A percentile compares a stretch with the other conserved stretches of the same genome.
Evolutionary conservation across 805 yeast species (phyloP).

Genomic region (Candida succiphila): DNA sequence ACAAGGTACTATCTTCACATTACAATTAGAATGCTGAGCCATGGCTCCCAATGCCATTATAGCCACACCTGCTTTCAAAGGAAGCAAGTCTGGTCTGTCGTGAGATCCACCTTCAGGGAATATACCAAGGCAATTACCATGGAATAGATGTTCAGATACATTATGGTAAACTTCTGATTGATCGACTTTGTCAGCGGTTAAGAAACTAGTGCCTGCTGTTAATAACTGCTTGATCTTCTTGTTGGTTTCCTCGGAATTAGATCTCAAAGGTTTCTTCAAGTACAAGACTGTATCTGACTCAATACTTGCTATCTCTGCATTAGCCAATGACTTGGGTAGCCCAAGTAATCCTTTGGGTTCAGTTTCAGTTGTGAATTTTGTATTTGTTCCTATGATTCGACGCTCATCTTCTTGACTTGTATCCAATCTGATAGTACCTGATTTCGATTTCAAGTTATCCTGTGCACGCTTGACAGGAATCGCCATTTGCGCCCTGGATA

Average conservation of each 20-base stretch:
- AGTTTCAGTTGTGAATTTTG: slow-evolving; percentile 57
- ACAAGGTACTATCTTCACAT: slow-evolving; percentile 86
- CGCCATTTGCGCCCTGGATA: slow-evolving; percentile 68
- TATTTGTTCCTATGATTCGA: slow-evolving; percentile 51
- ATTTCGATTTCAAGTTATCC: slow-evolving; percentile 61
- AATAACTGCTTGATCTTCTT: slow-evolving; percentile 32
- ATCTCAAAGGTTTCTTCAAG: slow-evolving; percentile 59
- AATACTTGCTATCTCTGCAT: slow-evolving; percentile 58
- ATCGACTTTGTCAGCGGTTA: slow-evolving; percentile 75
- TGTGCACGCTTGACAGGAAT: slow-evolving; percentile 93
- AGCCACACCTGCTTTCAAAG: slow-evolving; percentile 95
- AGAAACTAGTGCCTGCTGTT: slow-evolving; percentile 44
- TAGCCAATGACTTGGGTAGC: slow-evolving; percentile 70
- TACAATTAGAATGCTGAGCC: slow-evolving; percentile 63
- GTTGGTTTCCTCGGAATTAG: slow-evolving; percentile 25
- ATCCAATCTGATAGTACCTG: slow-evolving; percentile 55
- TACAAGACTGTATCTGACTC: slow-evolving; percentile 61
- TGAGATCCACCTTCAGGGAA: slow-evolving; percentile 99
- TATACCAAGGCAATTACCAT: slow-evolving; percentile 79
- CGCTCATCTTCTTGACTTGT: slow-evolving; percentile 27
- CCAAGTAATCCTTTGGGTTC: slow-evolving; percentile 59
- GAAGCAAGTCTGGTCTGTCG: slow-evolving; percentile 84
- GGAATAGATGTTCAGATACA: slow-evolving; percentile 76
- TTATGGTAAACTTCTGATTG: slow-evolving; percentile 75
- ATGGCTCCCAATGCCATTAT: slow-evolving; percentile 96